Evolutionary conservation across 352 stramenopile species (phyloP), one percentile per base, ranked within the genome.

Genomic region (Aphanomyces stellatus): DNA sequence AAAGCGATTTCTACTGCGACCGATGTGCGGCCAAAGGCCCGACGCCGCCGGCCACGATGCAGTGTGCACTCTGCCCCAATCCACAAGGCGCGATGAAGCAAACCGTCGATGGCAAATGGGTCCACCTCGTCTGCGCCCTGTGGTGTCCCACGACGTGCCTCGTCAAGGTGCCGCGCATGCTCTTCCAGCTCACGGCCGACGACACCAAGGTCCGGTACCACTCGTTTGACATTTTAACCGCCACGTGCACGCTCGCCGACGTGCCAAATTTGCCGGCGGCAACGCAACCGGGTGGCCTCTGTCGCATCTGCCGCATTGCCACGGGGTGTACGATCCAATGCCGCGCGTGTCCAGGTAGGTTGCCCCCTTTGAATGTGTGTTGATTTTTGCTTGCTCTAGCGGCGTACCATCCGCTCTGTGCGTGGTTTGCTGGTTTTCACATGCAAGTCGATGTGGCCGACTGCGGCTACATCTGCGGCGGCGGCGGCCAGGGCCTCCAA

Each of bases 141-240:
- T 95, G 87, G 81, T 91, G 82, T 49, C 89, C 89, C 3, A 90
- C 87, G 43, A 78, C 91, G 3, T 93, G 82, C 76, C 92, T 97
- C 65, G 85, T 77, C 2, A 88, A 96, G 60, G 69, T 96, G 17
- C 81, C 81, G 22, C 76, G 77, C 17, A 76, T 95, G 41, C n/a
- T 51, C 30, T n/a, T 68, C 42, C 48, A 51, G 64, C 53, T 65
- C 5, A 11, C 53, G 48, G 30, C 46, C n/a, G 31, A 49, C 22
- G 28, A 57, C n/a, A 31, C 66, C 22, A 70, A 35, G 27, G 61
- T 63, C 61, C 34, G 62, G 10, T 62, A 37, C 24, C 56, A 17
- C 19, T 30, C 33, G 24, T 48, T 46, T 11, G 40, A 69, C 31
- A 51, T 13, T 62, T 22, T 48, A 1, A 43, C 51, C 59, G 37